Conservation (phyloP, 75 land plant species). For the Selaginella moellendorffii region DNA sequence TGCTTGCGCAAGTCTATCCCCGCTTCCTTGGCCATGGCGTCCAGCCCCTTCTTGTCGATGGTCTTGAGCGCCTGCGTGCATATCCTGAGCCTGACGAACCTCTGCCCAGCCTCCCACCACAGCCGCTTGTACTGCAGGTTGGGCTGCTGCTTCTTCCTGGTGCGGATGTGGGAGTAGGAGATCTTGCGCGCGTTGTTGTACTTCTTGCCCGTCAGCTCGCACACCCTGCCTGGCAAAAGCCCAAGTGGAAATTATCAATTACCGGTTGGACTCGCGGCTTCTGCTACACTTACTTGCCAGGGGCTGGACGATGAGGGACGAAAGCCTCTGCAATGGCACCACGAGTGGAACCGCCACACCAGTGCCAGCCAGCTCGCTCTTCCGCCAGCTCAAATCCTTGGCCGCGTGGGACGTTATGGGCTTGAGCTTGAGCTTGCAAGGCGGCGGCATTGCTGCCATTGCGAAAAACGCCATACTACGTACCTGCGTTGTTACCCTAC, state of each 20-base stretch:
- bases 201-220: constrained; percentile 84
- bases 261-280: background rate
- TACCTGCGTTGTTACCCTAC: no score
- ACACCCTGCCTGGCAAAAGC: constrained; percentile 44
- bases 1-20: constrained; percentile 61
- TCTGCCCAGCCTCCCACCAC: constrained; percentile 97
- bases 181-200: constrained; percentile 74
- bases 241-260: background rate
- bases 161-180: constrained; percentile 74
- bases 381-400: background rate
- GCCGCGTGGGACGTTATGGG: background rate
- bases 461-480: no score
- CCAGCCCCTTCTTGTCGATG: constrained; percentile 84
- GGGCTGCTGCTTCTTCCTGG: constrained; percentile 64
- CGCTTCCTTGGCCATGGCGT: constrained; percentile 91
- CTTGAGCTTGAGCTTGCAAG: background rate
- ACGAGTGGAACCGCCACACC: background rate
- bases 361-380: background rate
- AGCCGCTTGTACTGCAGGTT: constrained; percentile 84
- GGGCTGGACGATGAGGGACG: background rate
- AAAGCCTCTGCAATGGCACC: background rate
- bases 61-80: constrained; percentile 92
- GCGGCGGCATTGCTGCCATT: background rate
- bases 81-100: constrained; percentile 64
- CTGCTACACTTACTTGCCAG: background rate